Evolutionary conservation across 768 basidiomycete genomes (phyloP).

Genomic region (Lactarius psammicola): DNA sequence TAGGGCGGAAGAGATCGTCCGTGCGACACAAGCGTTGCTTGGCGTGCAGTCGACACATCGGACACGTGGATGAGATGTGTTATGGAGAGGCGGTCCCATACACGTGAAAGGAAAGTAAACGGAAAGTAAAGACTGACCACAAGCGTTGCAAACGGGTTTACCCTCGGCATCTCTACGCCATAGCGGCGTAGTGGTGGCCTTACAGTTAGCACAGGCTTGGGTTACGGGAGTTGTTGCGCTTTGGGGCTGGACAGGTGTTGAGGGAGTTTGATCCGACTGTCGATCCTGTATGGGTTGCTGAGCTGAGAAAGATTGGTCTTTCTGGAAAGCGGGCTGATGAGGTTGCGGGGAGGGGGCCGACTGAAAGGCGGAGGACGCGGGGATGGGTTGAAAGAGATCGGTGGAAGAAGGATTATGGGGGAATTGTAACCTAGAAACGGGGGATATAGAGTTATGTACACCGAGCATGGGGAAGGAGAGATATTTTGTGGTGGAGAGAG

Average conservation of each 20-base stretch:
- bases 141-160: conserved; percentile 85
- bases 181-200: conserved; percentile 73
- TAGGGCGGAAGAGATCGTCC: conserved; percentile 22
- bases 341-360: conserved; percentile 23
- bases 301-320: conserved; percentile 21
- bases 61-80: conserved; percentile 41
- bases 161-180: conserved; percentile 83
- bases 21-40: conserved; percentile 31
- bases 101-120: conserved; percentile 37
- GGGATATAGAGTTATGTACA: conserved; percentile 24
- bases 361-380: conserved; percentile 22
- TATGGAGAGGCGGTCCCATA: conserved; percentile 34
- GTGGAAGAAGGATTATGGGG: conserved; percentile 24
- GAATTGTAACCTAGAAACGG: conserved; percentile 27
- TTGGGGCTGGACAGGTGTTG: conserved; percentile 24
- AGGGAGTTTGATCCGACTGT: conserved; percentile 13
- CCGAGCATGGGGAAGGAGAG: conserved; percentile 21
- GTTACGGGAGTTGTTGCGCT: conserved; percentile 4
- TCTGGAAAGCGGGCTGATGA: conserved; percentile 13
- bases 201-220: conserved; percentile 64
- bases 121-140: conserved; percentile 61
- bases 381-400: conserved; percentile 27
- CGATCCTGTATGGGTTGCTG: conserved; percentile 23
- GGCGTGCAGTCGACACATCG: conserved; percentile 15
- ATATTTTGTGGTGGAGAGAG: conserved; percentile 1